Conservation (phyloP, 441 rosid genomes). For the Euphorbia schlechtendalii region DNA sequence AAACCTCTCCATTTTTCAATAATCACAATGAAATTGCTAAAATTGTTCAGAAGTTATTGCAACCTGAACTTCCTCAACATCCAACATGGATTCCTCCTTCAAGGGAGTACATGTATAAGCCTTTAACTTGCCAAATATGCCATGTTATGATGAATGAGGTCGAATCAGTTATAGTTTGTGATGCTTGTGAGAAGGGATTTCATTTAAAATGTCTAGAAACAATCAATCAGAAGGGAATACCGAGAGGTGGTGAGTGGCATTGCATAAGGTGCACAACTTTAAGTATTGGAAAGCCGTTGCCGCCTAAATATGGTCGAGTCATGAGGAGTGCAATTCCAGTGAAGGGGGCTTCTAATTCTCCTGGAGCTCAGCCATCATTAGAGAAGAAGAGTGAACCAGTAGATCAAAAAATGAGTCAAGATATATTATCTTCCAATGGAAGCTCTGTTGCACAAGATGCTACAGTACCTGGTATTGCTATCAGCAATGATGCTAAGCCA, state of each 20-base stretch:
- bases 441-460: constrained; percentile 30
- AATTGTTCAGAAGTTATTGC: constrained; percentile 62
- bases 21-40: constrained; percentile 67
- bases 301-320: constrained; percentile 87
- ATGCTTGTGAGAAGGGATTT: constrained; percentile 90
- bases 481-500: constrained; percentile 21
- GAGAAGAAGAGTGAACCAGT: constrained; percentile 45
- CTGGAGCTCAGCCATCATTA: constrained; percentile 43
- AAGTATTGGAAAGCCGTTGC: constrained; percentile 83
- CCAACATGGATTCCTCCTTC: constrained; percentile 97
- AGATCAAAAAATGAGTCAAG: constrained; percentile 42
- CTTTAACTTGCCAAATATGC: constrained; percentile 72
- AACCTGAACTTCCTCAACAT: constrained; percentile 52
- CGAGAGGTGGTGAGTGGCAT: constrained; percentile 91
- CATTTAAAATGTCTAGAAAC: constrained; percentile 78
- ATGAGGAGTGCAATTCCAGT: constrained; percentile 54
- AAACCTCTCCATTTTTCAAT: constrained; percentile 38
- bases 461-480: constrained; percentile 25
- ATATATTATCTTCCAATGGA: constrained; percentile 37
- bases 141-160: constrained; percentile 56
- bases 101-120: constrained; percentile 81
- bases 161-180: constrained; percentile 75
- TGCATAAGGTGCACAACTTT: constrained; percentile 66
- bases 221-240: constrained; percentile 59
- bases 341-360: constrained; percentile 47